phyloP scores from a whole-genome alignment of 2,329 filamentous ascomycete species.

The Penicillium sp. region DNA sequence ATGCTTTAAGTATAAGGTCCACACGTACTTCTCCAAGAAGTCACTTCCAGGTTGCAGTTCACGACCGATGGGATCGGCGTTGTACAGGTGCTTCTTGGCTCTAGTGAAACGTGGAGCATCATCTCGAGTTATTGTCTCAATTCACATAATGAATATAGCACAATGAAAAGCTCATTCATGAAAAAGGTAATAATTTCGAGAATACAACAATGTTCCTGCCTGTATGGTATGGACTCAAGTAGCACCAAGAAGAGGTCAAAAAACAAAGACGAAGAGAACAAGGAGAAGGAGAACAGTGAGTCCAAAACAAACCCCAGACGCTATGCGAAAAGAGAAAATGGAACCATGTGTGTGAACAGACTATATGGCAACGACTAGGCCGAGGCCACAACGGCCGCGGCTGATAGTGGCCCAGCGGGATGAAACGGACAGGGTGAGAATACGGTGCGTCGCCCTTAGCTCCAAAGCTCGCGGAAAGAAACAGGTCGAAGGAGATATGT shows the following conservation, averaged over 20 bases:
- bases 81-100: not conserved
- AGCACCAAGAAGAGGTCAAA: not conserved
- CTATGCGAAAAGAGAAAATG: conserved; percentile 39
- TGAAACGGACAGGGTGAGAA: not conserved
- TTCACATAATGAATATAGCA: not conserved
- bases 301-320: conserved; percentile 36
- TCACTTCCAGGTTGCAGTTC: too few species aligned
- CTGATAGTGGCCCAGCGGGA: not conserved
- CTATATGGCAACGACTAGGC: conserved; percentile 23
- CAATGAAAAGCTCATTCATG: not conserved
- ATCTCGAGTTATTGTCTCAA: not conserved
- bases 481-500: conserved; percentile 2
- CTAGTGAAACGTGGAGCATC: not conserved
- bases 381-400: conserved; percentile 2
- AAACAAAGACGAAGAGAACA: conserved; percentile 1
- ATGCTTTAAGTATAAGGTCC: too few species aligned
- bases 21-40: too few species aligned
- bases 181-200: conserved; percentile 11
- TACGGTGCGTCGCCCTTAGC: not conserved
- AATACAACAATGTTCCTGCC: conserved; percentile 18
- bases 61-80: too few species aligned
- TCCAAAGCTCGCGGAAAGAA: conserved; percentile 6
- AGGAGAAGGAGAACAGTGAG: conserved; percentile 18
- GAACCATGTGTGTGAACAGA: conserved; percentile 26
- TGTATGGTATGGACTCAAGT: conserved; percentile 7